Evolutionary conservation across 1,284 basidiomycete genomes (phyloP), one percentile per base, ranked within the genome.

Genomic region (Cystobasidiaceae sp.): DNA sequence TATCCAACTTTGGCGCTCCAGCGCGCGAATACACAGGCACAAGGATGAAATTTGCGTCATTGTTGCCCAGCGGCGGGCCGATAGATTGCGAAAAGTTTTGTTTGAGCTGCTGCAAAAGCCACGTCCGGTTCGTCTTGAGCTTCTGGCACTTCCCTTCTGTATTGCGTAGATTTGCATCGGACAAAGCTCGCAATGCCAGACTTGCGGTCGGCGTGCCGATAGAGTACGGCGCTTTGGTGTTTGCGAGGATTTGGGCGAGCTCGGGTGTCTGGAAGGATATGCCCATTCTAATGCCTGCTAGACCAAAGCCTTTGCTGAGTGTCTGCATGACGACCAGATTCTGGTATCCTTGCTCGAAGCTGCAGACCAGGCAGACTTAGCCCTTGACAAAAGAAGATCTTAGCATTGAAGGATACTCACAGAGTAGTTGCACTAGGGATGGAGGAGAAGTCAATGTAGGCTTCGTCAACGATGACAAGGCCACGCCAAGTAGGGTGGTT

Each of bases 211-310:
- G 93, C 0, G 88, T 84, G 13, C 93, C 94, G 71, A 98, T 87
- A 77, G 97, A 97, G 81, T 98, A 99, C 0, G 94, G 94, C 0
- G 94, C 96, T 78, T 98, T 98, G 57, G 94, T 90, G 77, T 97
- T 98, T 73, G 86, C 86, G 68, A 98, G 84, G 71, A 97, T 84
- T 75, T 94, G 93, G 51, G 97, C 87, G 19, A 97, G 80, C 0
- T 89, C 85, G 0, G 91, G 91, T 70, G 93, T 88, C 2, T 91
- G 90, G 67, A 97, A 81, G 0, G 92, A 91, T 65, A 94, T 85
- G 2, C 96, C 94, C 27, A 98, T 80, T 88, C 93, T 83, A 73
- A 99, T 96, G 5, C 87, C 93, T 4, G 96, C 96, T 2, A 99
- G 81, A 3, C 94, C 96, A 70, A 97, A 97, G 70, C 91, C 88